phyloP scores from a whole-genome alignment of 306 rosid genomes.

The Sicyos baderoa region DNA sequence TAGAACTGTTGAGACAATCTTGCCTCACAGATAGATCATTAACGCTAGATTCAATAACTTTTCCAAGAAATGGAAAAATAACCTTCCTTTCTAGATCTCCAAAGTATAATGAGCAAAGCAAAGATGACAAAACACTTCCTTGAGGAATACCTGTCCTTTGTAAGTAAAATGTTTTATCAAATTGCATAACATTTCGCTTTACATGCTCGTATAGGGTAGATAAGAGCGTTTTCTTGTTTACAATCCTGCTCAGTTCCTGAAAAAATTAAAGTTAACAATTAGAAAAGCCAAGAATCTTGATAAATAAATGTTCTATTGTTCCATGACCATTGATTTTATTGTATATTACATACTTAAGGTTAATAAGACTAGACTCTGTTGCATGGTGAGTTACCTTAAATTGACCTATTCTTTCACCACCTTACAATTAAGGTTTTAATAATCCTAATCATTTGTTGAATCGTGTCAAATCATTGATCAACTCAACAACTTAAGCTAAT shows the following conservation, averaged over 20 bases:
- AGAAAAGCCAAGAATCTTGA: slow-evolving; percentile 6
- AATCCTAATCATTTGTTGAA: too few relatives aligned
- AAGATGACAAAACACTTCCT: slow-evolving; percentile 78
- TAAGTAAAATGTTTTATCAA: slow-evolving; percentile 60
- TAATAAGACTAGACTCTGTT: background rate
- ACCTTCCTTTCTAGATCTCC: slow-evolving; percentile 66
- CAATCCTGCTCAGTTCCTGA: slow-evolving; percentile 37
- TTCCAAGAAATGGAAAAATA: slow-evolving; percentile 63
- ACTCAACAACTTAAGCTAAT: too few relatives aligned
- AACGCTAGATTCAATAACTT: slow-evolving; percentile 26
- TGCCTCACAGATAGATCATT: slow-evolving; percentile 13
- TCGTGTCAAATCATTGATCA: too few relatives aligned
- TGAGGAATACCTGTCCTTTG: slow-evolving; percentile 82
- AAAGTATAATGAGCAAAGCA: slow-evolving; percentile 73
- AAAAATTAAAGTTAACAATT: slow-evolving; percentile 14
- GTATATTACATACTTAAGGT: background rate
- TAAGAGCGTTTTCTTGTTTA: slow-evolving; percentile 37
- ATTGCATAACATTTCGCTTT: slow-evolving; percentile 63
- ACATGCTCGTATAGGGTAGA: slow-evolving; percentile 47
- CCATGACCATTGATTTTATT: background rate
- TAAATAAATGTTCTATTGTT: background rate
- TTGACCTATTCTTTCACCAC: background rate
- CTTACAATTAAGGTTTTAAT: background rate
- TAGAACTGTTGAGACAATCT: slow-evolving; percentile 13
- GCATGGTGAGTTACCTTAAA: background rate